Conservation (phyloP, 768 basidiomycete species). For the Mycena haematopus region DNA sequence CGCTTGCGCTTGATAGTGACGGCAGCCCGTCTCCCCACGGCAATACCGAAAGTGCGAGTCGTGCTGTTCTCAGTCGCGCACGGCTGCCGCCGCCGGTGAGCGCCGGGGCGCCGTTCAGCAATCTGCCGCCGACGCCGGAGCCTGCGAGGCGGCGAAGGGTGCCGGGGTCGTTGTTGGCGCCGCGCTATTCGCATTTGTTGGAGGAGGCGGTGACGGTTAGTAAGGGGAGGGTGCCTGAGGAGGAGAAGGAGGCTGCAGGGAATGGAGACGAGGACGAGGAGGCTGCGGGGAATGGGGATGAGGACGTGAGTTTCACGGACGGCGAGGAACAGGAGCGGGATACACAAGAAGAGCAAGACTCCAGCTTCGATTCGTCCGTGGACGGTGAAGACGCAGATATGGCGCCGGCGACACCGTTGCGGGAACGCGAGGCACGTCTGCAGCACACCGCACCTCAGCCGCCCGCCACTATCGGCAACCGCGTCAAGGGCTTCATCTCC, state of each 20-base stretch:
- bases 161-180: slow-evolving; percentile 54
- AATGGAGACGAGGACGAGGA: neutral
- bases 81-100: slow-evolving; percentile 26
- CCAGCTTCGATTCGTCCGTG: slow-evolving; percentile 21
- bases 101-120: slow-evolving; percentile 36
- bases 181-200: slow-evolving; percentile 62
- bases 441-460: slow-evolving; percentile 10
- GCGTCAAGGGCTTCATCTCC: slow-evolving; percentile 62
- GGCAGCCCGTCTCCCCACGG: too few species aligned
- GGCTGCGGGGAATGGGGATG: neutral
- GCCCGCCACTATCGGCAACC: slow-evolving; percentile 50
- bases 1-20: slow-evolving; percentile 12
- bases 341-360: slow-evolving; percentile 35
- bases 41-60: too few species aligned
- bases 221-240: neutral
- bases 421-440: slow-evolving; percentile 18
- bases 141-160: slow-evolving; percentile 30
- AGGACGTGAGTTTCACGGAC: neutral
- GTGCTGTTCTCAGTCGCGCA: too few species aligned
- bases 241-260: slow-evolving; percentile 1
- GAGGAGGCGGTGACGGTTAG: slow-evolving; percentile 57
- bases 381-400: slow-evolving; percentile 24
- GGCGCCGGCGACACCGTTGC: slow-evolving; percentile 27
- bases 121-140: slow-evolving; percentile 34
- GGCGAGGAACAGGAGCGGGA: slow-evolving; percentile 14